These are phyloP conservation scores for Moniliophthora roreri DNA, from an alignment of 1,284 basidiomycete species.

Conservation along the genomic window DNA sequence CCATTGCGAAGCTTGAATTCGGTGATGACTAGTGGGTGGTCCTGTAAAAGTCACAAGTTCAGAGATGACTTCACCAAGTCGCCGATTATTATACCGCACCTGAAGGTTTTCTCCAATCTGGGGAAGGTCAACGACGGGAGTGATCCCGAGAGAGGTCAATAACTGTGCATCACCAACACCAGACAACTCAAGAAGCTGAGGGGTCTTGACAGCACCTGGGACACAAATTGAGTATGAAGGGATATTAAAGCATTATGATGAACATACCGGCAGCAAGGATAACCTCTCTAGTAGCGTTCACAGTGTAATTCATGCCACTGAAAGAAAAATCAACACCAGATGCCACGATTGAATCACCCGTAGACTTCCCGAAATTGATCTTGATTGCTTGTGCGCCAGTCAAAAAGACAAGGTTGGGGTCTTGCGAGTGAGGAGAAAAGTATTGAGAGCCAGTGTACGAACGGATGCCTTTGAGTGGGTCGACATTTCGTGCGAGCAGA, in stretches of 20 bases:
- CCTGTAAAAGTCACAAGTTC: neutral
- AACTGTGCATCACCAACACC: constrained; percentile 29
- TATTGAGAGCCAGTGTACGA: neutral
- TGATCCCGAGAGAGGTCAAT: constrained; percentile 25
- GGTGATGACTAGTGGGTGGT: neutral
- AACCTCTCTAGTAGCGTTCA: constrained; percentile 33
- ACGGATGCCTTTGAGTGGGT: neutral
- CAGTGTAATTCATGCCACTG: constrained; percentile 21
- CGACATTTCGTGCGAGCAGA: neutral
- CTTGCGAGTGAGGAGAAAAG: no score
- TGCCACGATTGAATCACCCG: constrained; percentile 7
- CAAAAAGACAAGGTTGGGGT: no score
- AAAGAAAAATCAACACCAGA: constrained; percentile 21
- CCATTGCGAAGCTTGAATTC: neutral
- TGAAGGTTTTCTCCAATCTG: constrained; percentile 34
- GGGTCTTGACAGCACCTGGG: constrained; percentile 31
- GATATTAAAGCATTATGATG: neutral
- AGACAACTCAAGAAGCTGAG: constrained; percentile 31
- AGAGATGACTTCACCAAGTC: neutral
- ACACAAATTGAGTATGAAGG: neutral
- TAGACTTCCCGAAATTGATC: constrained; percentile 9
- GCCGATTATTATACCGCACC: no score
- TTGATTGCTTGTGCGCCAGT: constrained; percentile 7
- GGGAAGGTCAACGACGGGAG: constrained; percentile 27
- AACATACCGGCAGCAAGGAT: constrained; percentile 35